These are phyloP conservation scores for Mariannaea sp. DNA, from an alignment of 2,329 filamentous ascomycete species.

Conservation along the genomic window DNA sequence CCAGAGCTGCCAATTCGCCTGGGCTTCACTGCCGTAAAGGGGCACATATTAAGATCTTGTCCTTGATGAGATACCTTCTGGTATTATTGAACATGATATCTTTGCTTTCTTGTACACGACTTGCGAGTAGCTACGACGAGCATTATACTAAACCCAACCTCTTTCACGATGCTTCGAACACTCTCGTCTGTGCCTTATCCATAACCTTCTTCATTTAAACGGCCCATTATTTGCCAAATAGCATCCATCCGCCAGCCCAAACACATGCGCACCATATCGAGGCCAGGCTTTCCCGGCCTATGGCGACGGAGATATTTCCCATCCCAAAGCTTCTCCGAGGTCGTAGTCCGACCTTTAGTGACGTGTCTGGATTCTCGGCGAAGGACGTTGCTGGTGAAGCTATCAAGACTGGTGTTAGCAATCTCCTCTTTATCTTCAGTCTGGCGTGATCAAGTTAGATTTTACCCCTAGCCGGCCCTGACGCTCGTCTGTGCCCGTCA, in stretches of 20 bases:
- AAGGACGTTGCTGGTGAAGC: no score
- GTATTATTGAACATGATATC: conserved; percentile 28
- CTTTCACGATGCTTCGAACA: neutral
- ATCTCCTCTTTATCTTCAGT: neutral
- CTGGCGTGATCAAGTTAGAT: neutral
- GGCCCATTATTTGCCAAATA: neutral
- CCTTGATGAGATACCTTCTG: conserved; percentile 43
- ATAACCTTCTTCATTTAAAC: neutral
- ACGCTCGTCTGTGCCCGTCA: neutral
- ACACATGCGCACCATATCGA: neutral
- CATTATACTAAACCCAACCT: no score
- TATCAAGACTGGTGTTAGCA: neutral
- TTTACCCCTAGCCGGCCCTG: neutral
- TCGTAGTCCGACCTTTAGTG: neutral
- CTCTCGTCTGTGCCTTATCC: neutral
- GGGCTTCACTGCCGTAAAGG: conserved; percentile 40
- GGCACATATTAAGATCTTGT: conserved; percentile 29
- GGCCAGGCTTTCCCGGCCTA: neutral
- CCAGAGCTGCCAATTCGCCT: conserved; percentile 46
- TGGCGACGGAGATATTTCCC: neutral
- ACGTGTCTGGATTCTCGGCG: no score
- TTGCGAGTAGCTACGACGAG: no score
- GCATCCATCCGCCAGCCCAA: neutral
- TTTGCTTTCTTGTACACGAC: neutral
- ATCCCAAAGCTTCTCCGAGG: neutral